Conservation (phyloP, 2,329 filamentous ascomycete genomes). For the Purpureocillium takamizusanense region DNA sequence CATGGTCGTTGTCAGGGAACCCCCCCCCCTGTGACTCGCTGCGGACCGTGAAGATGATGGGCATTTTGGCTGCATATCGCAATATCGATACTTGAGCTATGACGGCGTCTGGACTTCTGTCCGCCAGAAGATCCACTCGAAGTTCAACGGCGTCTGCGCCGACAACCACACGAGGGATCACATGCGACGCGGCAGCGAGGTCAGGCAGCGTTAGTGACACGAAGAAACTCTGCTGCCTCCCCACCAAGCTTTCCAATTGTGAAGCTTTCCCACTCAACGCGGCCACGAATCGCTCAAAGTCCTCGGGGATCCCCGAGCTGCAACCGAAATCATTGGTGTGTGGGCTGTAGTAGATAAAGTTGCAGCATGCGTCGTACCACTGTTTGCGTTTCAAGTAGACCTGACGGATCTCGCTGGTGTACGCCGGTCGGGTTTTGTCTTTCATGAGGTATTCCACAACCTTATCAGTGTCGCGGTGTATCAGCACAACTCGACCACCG, state of each 20-base stretch:
- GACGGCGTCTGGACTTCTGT: conserved; percentile 68
- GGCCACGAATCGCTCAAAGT: conserved; percentile 29
- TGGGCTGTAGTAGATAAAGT: conserved; percentile 85
- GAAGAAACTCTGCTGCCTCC: conserved; percentile 76
- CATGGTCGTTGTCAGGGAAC: conserved; percentile 69
- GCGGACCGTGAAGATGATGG: conserved; percentile 86
- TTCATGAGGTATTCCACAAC: conserved; percentile 82
- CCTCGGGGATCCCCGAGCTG: conserved; percentile 18
- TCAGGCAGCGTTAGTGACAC: conserved; percentile 81
- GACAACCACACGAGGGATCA: conserved; percentile 64
- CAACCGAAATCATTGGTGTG: conserved; percentile 28
- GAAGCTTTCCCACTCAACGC: conserved; percentile 28
- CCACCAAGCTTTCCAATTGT: conserved; percentile 33
- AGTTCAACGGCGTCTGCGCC: conserved; percentile 91
- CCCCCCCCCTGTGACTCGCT: conserved; percentile 79
- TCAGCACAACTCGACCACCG: conserved; percentile 77
- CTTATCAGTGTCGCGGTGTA: conserved; percentile 79
- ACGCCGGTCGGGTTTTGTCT: conserved; percentile 87
- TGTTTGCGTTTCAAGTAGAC: conserved; percentile 85
- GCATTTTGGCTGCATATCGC: conserved; percentile 61
- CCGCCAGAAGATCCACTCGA: conserved; percentile 80
- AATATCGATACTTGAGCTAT: conserved; percentile 74
- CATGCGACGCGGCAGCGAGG: conserved; percentile 51
- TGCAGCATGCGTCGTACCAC: conserved; percentile 90
- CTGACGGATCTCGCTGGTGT: conserved; percentile 82